Conservation (phyloP, 148 eudicot species). For the Rhododendron kiyosumense region DNA sequence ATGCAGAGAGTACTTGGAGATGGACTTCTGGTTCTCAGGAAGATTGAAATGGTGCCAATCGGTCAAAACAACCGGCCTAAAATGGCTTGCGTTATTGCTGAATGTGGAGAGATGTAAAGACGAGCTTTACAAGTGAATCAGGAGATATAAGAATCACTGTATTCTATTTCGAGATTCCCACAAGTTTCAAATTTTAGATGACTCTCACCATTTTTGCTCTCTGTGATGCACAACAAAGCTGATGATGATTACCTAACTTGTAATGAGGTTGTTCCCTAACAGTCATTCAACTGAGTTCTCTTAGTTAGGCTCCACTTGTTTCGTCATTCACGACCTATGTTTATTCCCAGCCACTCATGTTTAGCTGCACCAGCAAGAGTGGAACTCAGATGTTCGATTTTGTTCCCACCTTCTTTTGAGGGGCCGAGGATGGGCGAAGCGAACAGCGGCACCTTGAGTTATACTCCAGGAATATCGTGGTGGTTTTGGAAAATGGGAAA, state of each 20-base stretch:
- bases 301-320: neutral
- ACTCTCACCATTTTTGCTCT: neutral
- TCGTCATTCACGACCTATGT: neutral
- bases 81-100: constrained; percentile 73
- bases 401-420: neutral
- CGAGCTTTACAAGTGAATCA: neutral
- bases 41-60: constrained; percentile 86
- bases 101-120: constrained; percentile 86
- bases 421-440: neutral
- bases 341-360: neutral
- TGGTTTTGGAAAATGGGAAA: neutral
- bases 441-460: neutral
- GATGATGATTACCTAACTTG: neutral
- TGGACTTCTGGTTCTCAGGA: constrained; percentile 83
- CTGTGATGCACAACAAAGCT: neutral
- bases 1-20: constrained; percentile 90
- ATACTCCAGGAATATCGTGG: neutral
- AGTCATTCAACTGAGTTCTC: neutral
- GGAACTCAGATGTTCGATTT: neutral
- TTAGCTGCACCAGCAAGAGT: neutral
- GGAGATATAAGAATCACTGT: neutral
- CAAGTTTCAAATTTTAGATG: neutral
- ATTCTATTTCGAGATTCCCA: neutral
- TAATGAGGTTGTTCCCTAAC: neutral
- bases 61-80: constrained; percentile 89